Conservation (phyloP, 148 eudicot genomes). For the Rhododendron henanense region DNA sequence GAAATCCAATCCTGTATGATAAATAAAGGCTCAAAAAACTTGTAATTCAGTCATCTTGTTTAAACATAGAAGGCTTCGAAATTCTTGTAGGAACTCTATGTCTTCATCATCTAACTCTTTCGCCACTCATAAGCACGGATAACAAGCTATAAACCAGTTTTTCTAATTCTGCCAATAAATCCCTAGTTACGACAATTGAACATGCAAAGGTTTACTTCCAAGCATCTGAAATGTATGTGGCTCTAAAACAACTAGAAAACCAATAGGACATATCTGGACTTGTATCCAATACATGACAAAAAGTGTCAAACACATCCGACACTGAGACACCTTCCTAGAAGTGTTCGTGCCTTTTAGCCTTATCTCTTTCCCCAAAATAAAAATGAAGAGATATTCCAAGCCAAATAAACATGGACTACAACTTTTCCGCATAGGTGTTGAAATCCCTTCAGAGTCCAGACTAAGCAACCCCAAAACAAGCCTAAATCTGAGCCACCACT, state of each 20-base stretch:
- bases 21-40: background rate
- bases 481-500: background rate
- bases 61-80: background rate
- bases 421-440: background rate
- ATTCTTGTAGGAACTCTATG: background rate
- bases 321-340: background rate
- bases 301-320: background rate
- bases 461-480: background rate
- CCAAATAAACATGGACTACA: background rate
- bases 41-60: background rate
- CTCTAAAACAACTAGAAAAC: background rate
- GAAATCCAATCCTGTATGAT: background rate
- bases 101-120: background rate
- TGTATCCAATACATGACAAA: background rate
- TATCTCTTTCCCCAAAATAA: background rate
- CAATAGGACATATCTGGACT: background rate
- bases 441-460: background rate
- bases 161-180: background rate
- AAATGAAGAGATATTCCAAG: background rate
- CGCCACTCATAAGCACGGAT: background rate
- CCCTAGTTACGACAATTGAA: background rate
- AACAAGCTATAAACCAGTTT: background rate
- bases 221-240: background rate
- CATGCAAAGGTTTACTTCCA: background rate
- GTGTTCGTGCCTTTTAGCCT: background rate